Evolutionary conservation across 352 stramenopile species (phyloP).

Genomic region (Phytophthora quininea): DNA sequence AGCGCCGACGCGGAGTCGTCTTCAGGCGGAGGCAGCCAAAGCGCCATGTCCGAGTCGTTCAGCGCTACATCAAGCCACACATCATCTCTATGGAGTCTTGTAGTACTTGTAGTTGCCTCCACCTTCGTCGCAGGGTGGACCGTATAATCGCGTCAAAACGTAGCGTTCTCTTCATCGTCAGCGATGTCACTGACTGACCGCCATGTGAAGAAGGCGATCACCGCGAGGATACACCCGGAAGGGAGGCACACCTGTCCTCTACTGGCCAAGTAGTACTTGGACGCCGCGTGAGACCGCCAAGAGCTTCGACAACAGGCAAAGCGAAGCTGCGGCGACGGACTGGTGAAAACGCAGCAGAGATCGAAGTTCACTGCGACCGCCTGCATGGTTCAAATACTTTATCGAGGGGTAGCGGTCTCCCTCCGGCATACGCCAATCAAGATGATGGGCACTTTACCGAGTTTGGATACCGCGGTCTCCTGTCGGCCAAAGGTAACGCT

Average conservation of each 20-base stretch:
- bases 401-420: too few relatives aligned
- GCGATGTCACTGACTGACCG: conserved; percentile 14
- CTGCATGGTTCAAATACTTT: too few relatives aligned
- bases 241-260: conserved; percentile 12
- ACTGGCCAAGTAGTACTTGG: neutral
- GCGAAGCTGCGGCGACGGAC: too few relatives aligned
- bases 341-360: too few relatives aligned
- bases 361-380: too few relatives aligned
- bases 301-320: too few relatives aligned
- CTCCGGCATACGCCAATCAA: too few relatives aligned
- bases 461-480: too few relatives aligned
- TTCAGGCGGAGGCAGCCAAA: conserved; percentile 11
- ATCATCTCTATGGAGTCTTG: conserved; percentile 24
- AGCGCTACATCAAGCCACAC: conserved; percentile 3
- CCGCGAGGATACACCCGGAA: conserved; percentile 19
- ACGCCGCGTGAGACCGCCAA: too few relatives aligned
- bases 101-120: conserved; percentile 24
- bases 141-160: conserved; percentile 12
- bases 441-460: too few relatives aligned
- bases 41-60: conserved; percentile 20
- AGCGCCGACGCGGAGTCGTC: conserved; percentile 1
- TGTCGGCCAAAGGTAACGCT: too few relatives aligned
- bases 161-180: conserved; percentile 2
- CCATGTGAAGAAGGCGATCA: neutral
- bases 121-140: conserved; percentile 3